Percentiles rank a stretch among this genome's conserved stretches.
Evolutionary conservation across 371 early-diverging fungal species (phyloP).

Genomic region (Ordospora colligata): DNA sequence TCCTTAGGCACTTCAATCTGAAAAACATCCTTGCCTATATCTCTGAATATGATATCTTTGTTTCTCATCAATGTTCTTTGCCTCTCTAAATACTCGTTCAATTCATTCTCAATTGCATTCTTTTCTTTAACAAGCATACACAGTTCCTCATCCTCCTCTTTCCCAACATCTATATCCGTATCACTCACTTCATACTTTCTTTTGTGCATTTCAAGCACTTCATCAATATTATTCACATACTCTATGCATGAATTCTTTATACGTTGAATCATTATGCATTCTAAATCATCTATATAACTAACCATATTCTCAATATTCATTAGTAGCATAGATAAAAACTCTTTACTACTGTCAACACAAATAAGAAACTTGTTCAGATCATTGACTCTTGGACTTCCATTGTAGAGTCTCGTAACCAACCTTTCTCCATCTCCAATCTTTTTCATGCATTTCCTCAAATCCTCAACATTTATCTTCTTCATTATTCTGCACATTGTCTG

Average conservation of each 20-base stretch:
- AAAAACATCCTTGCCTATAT: conserved; percentile 83
- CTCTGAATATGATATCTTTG: conserved; percentile 64
- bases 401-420: conserved; percentile 74
- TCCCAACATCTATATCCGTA: conserved; percentile 44
- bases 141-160: conserved; percentile 42
- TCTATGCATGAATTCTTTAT: not conserved
- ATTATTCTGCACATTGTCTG: conserved; percentile 76
- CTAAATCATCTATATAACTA: not conserved
- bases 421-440: conserved; percentile 80
- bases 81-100: conserved; percentile 42
- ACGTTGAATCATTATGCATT: too few species aligned
- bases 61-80: conserved; percentile 4
- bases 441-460: conserved; percentile 56
- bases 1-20: conserved; percentile 74
- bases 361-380: conserved; percentile 44
- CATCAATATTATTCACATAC: not conserved
- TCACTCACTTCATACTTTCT: conserved; percentile 8
- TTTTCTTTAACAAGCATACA: conserved; percentile 14
- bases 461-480: conserved; percentile 48
- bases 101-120: conserved; percentile 22
- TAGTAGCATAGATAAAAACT: not conserved
- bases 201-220: not conserved
- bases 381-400: conserved; percentile 67
- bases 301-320: not conserved
- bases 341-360: not conserved